A percentile compares a stretch with the other conserved stretches of the same genome.
Conservation (phyloP, 2,329 filamentous ascomycete genomes). For the Trichoderma polysporum region DNA sequence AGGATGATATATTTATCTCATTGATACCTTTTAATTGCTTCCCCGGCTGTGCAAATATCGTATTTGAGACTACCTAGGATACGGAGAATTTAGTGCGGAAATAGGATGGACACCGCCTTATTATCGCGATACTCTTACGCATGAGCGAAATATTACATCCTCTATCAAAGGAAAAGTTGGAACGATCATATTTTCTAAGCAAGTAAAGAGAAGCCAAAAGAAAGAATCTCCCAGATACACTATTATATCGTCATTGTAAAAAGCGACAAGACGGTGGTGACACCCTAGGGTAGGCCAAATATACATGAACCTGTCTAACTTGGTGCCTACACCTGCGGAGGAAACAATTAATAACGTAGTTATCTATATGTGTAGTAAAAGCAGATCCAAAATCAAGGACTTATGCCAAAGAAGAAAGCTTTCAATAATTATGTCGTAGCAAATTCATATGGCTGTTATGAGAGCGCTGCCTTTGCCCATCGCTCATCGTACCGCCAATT, state of each 20-base stretch:
- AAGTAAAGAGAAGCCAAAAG: not conserved
- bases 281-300: not conserved
- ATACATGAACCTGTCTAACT: no score
- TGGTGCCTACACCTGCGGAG: no score
- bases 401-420: not conserved
- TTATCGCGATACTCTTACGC: not conserved
- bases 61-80: no score
- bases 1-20: not conserved
- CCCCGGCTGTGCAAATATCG: not conserved
- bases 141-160: not conserved
- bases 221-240: not conserved
- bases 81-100: not conserved
- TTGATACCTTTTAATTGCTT: not conserved
- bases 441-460: not conserved
- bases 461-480: not conserved
- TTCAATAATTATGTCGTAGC: not conserved
- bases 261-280: not conserved
- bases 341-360: no score
- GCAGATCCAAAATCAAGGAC: not conserved
- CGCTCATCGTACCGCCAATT: not conserved
- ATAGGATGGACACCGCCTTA: not conserved
- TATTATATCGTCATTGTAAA: not conserved
- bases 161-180: not conserved
- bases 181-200: not conserved
- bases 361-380: no score